Evolutionary conservation across 768 basidiomycete genomes (phyloP).

Genomic region (Hortiboletus flavorubellus): DNA sequence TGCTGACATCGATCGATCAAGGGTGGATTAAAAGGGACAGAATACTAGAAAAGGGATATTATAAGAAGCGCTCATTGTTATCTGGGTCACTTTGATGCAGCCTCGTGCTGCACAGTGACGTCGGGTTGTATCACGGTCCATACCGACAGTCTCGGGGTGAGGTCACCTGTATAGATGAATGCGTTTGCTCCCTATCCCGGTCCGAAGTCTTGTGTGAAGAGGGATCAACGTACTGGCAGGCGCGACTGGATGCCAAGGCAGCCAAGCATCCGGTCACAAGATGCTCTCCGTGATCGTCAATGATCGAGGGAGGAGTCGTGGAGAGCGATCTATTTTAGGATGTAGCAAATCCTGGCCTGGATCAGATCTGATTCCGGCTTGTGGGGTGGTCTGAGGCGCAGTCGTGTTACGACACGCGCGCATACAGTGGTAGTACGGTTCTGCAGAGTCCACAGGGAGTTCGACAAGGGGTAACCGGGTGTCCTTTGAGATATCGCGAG

Average conservation of each 20-base stretch:
- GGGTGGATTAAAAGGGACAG: no score
- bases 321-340: constrained; percentile 96
- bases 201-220: no score
- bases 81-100: no score
- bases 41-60: no score
- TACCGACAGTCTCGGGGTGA: no score
- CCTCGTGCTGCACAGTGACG: no score
- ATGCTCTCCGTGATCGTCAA: constrained; percentile 35
- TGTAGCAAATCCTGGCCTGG: constrained; percentile 94
- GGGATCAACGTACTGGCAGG: constrained; percentile 65
- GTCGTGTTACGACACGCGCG: background rate
- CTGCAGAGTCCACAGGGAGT: constrained; percentile 46
- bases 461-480: constrained; percentile 73
- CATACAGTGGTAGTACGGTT: constrained; percentile 42
- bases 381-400: constrained; percentile 40
- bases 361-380: constrained; percentile 81
- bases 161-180: no score
- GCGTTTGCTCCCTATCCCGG: no score
- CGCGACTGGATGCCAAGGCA: no score
- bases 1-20: no score
- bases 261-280: constrained; percentile 40
- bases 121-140: no score
- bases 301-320: constrained; percentile 92
- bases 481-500: constrained; percentile 90
- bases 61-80: no score